Evolutionary conservation across 495 filamentous ascomycete genomes (phyloP), one percentile per base, ranked within the genome.

Genomic region (Hyaloscypha variabilis): DNA sequence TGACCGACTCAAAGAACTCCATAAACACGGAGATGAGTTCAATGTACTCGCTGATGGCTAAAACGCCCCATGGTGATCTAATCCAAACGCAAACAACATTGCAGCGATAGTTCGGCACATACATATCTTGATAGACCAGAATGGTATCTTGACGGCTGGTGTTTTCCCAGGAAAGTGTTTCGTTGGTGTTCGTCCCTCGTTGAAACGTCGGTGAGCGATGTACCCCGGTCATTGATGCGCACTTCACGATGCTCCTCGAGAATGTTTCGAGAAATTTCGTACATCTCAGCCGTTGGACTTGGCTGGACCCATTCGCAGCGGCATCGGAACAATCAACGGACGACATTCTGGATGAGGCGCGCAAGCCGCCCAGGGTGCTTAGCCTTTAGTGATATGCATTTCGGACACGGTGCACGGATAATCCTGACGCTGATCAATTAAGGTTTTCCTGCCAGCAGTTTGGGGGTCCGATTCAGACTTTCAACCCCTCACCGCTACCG

Each of bases 241-340:
- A 29, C 46, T 49, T 54, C 46, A 52, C 49, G 60, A 62, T 53
- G n/a, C 36, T 17, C 13, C 25, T 62, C 46, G 25, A 21, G 26
- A 54, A 26, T 29, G 39, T 23, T 51, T 50, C 58, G 58, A 61
- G 11, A 58, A 31, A 58, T 34, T 21, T n/a, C 49, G 49, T 34
- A 34, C 31, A 34, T 34, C 31, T 34, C 31, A 13, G 8, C 30
- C 31, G 31, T 34, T 34, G 31, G 13, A 34, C 31, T n/a, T 34
- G 25, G 56, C 30, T 21, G 8, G 25, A 14, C 31, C 56, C 31
- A 26, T 23, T 25, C 1, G 25, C 49, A n/a, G 23, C 65, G 65
- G 65, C 65, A 67, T 67, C 65, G 65, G 65, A 46, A 56, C 51
- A 36, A 28, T 54, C 29, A 64, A 3, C 53, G 58, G 58, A 57